phyloP scores from a whole-genome alignment of 352 stramenopile genomes.

The Globisporangium megalacanthum region DNA sequence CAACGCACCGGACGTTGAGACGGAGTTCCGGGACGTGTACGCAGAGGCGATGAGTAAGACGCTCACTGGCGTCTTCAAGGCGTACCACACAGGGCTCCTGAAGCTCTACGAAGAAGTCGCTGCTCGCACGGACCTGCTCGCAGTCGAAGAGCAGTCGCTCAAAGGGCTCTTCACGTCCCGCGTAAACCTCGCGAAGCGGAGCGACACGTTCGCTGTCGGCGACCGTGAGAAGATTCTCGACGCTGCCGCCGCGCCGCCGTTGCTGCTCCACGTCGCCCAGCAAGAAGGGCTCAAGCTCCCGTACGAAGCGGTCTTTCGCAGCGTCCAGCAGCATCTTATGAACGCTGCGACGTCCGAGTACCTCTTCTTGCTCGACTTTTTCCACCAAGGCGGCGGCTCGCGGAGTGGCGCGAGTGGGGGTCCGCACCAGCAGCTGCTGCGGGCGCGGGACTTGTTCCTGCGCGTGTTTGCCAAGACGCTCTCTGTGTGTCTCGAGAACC shows the following conservation, averaged over 20 bases:
- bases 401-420: too few species aligned
- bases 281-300: conserved; percentile 90
- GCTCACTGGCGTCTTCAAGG: conserved; percentile 93
- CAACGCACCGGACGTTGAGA: conserved; percentile 89
- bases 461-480: conserved; percentile 95
- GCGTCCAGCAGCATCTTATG: conserved; percentile 96
- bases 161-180: conserved; percentile 77
- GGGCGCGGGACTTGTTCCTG: conserved; percentile 90
- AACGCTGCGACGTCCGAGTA: conserved; percentile 98
- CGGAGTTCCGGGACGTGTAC: conserved; percentile 96
- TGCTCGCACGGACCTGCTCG: conserved; percentile 91
- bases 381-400: conserved; percentile 26
- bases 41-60: conserved; percentile 97
- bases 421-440: conserved; percentile 43
- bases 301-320: conserved; percentile 97
- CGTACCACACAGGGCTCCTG: conserved; percentile 94
- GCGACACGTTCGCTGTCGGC: conserved; percentile 92
- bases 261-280: conserved; percentile 94
- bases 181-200: conserved; percentile 95
- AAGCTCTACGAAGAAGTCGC: conserved; percentile 94
- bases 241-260: conserved; percentile 68
- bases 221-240: conserved; percentile 90
- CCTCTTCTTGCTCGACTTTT: conserved; percentile 95
- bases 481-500: conserved; percentile 94
- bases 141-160: conserved; percentile 92